Base-by-base conservation (phyloP, 2,329 filamentous ascomycete species). In the Diaporthe ampelina region DNA sequence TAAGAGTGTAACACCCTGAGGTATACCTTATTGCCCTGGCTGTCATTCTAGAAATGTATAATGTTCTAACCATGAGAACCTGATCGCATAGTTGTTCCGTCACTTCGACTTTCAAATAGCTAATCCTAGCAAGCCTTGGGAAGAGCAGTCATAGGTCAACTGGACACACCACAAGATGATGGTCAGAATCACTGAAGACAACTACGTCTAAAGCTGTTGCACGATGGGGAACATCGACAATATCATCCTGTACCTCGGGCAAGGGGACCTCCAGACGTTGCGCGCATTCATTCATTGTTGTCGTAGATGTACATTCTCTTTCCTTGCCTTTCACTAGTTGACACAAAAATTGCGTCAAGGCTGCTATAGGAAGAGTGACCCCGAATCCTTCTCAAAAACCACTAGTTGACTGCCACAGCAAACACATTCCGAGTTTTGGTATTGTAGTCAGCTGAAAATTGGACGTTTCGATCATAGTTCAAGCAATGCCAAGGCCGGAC, bases 181-280 rank as follows among this genome's bases (percentile, higher is more conserved):
- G 43, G 24, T 35, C 1, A 32, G 26, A 29, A 65, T 50, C 29
- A 50, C 26, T 48, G 59, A 65, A n/a, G 11, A 65, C 19, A 50
- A 13, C 0, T 2, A 15, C 15, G 37, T 15, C 0, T 3, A 50
- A 35, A 50, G 0, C 6, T 65, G 59, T 13, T 11, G 3, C 10
- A 57, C 21, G 2, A 57, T 13, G 10, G 1, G 15, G 26, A 6
- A 57, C 17, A 37, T 37, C 45, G n/a, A n/a, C n/a, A n/a, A n/a
- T n/a, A 3, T 48, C 19, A 48, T n/a, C 8, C 10, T 11, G 9
- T 50, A 19, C 21, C 45, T 24, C 4, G 45, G 9, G 21, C 21
- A 21, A 9, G 10, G 8, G 1, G 4, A 7, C 4, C 3, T n/a
- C 1, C 0, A n/a, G 8, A 17, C 9, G 11, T 11, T 11, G 10